phyloP scores from a whole-genome alignment of 1,139 yeast genomes.

The Trichomonascaceae sp. region DNA sequence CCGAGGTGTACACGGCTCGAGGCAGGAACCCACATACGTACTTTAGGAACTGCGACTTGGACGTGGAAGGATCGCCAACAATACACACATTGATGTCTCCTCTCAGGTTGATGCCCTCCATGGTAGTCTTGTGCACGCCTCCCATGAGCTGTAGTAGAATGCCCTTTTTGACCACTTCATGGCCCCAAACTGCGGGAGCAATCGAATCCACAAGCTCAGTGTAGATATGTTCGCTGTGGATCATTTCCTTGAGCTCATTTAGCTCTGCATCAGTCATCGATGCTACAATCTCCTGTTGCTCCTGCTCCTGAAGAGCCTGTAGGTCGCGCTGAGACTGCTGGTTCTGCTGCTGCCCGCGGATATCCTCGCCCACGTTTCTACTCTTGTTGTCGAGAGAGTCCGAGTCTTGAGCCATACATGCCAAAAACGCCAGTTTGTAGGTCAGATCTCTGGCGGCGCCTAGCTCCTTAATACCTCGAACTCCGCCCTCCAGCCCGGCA shows the following conservation, averaged over 20 bases:
- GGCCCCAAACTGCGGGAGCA: slow-evolving; percentile 97
- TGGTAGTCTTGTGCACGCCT: slow-evolving; percentile 90
- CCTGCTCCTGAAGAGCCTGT: too few relatives aligned
- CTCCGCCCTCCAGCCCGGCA: slow-evolving; percentile 34
- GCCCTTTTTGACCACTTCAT: slow-evolving; percentile 89
- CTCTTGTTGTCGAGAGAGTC: slow-evolving; percentile 27
- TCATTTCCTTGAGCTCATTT: slow-evolving; percentile 79
- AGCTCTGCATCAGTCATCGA: slow-evolving; percentile 76
- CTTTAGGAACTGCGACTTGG: slow-evolving; percentile 90
- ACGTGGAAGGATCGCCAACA: slow-evolving; percentile 97
- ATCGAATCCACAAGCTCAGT: slow-evolving; percentile 76
- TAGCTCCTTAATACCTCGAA: slow-evolving; percentile 68
- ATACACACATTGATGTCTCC: slow-evolving; percentile 96
- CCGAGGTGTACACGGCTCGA: slow-evolving; percentile 92
- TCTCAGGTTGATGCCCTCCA: slow-evolving; percentile 89
- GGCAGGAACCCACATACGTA: slow-evolving; percentile 90
- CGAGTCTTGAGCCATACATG: slow-evolving; percentile 58
- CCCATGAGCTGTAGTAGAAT: slow-evolving; percentile 77
- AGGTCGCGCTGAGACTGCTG: slow-evolving; percentile 32
- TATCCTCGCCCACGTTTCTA: slow-evolving; percentile 30
- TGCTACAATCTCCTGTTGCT: slow-evolving; percentile 68
- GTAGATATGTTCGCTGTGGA: slow-evolving; percentile 76
- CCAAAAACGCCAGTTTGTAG: slow-evolving; percentile 80
- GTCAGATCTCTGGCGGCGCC: slow-evolving; percentile 96
- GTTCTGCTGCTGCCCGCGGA: slow-evolving; percentile 22